Percentiles rank a stretch among this genome's conserved stretches.
These are phyloP conservation scores for Tilletia horrida DNA, from an alignment of 1,284 basidiomycete species.

Conservation along the genomic window DNA sequence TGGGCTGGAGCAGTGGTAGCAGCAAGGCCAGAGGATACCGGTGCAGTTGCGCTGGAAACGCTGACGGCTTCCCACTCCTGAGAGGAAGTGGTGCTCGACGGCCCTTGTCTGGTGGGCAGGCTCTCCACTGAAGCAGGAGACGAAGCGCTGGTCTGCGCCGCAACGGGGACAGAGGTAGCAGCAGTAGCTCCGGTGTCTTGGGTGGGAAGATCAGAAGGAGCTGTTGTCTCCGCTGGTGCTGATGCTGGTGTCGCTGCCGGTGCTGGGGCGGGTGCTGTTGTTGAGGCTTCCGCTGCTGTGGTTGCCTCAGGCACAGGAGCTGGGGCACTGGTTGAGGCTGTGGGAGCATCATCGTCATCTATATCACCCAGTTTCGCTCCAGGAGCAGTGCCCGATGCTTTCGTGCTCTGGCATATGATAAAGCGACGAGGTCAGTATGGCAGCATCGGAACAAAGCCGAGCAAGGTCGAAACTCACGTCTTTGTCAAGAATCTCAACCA, in stretches of 20 bases:
- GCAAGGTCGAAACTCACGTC: conserved; percentile 66
- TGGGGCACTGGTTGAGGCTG: background rate
- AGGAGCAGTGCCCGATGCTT: background rate
- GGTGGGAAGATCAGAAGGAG: background rate
- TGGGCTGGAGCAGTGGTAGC: background rate
- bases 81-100: conserved; percentile 39
- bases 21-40: background rate
- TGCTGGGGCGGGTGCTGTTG: background rate
- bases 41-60: background rate
- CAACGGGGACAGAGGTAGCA: background rate
- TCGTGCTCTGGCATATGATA: background rate
- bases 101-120: conserved; percentile 24
- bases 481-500: conserved; percentile 81
- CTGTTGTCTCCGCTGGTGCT: background rate
- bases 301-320: conserved; percentile 18
- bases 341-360: conserved; percentile 34
- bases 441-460: background rate
- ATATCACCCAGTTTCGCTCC: conserved; percentile 23
- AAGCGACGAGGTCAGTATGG: background rate
- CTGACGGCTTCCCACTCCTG: conserved; percentile 36
- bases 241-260: conserved; percentile 20
- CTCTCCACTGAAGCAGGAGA: conserved; percentile 19
- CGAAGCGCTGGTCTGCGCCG: conserved; percentile 22
- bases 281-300: background rate
- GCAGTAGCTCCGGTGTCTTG: background rate